Evolutionary conservation across 768 basidiomycete species (phyloP).

Genomic region (Agrocybe pediades): DNA sequence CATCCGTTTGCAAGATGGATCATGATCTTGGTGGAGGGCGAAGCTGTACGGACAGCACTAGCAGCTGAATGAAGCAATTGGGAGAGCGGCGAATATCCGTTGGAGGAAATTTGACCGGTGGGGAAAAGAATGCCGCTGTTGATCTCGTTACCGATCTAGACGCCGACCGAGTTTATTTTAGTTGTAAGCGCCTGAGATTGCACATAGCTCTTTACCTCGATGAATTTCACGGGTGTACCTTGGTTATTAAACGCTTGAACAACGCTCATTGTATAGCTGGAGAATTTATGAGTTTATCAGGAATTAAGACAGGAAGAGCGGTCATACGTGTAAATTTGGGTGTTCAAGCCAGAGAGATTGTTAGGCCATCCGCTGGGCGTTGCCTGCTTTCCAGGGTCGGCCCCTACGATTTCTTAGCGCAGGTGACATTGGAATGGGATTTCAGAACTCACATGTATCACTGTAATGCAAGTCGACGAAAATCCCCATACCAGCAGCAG

Average conservation of each 20-base stretch:
- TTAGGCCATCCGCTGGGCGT: conserved; percentile 61
- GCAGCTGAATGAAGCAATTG: conserved; percentile 63
- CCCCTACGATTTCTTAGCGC: conserved; percentile 40
- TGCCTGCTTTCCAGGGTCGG: conserved; percentile 62
- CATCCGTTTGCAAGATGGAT: conserved; percentile 68
- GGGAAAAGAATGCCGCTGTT: conserved; percentile 69
- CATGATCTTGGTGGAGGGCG: conserved; percentile 49
- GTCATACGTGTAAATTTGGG: conserved; percentile 52
- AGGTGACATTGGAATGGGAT: background rate
- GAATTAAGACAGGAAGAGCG: background rate
- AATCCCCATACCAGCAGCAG: conserved; percentile 56
- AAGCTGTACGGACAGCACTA: conserved; percentile 52
- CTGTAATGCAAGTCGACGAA: conserved; percentile 63
- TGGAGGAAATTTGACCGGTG: conserved; percentile 51
- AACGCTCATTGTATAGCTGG: conserved; percentile 52
- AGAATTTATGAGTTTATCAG: background rate
- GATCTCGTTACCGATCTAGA: conserved; percentile 65
- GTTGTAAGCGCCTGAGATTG: background rate
- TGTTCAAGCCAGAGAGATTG: conserved; percentile 50
- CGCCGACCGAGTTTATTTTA: background rate
- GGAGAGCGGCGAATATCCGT: conserved; percentile 53
- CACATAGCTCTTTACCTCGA: conserved; percentile 37
- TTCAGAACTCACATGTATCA: conserved; percentile 51
- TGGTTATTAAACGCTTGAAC: conserved; percentile 53
- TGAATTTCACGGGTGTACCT: conserved; percentile 54